Evolutionary conservation across 768 basidiomycete genomes (phyloP).

Genomic region (Hebeloma cylindrosporum): DNA sequence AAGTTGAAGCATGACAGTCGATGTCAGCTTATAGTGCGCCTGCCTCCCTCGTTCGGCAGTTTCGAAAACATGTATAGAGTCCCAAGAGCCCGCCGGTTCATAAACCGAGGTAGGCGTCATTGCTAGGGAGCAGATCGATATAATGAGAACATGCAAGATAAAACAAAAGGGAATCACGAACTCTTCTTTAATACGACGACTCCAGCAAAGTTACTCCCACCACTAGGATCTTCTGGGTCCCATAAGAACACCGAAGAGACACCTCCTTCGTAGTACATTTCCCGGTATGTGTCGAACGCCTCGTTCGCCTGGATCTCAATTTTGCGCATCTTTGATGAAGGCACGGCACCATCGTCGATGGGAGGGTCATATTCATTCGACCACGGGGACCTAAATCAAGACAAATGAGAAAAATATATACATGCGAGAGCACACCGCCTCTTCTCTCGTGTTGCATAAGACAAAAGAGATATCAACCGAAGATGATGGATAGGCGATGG

Average conservation of each 20-base stretch:
- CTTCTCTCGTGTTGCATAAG: too few relatives aligned
- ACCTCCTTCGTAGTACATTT: slow-evolving; percentile 99
- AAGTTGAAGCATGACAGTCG: slow-evolving; percentile 94
- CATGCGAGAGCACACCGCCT: neutral
- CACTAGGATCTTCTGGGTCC: slow-evolving; percentile 80
- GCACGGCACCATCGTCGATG: slow-evolving; percentile 84
- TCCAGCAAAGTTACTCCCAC: slow-evolving; percentile 83
- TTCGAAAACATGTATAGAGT: slow-evolving; percentile 98
- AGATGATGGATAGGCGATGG: neutral
- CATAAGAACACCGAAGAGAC: slow-evolving; percentile 96
- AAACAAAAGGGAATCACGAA: slow-evolving; percentile 37
- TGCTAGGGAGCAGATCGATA: slow-evolving; percentile 37
- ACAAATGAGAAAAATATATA: neutral
- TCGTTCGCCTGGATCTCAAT: slow-evolving; percentile 93
- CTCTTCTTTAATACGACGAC: slow-evolving; percentile 96
- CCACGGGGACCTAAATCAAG: slow-evolving; percentile 85
- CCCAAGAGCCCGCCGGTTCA: slow-evolving; percentile 89
- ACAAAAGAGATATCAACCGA: neutral
- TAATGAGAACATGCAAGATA: neutral
- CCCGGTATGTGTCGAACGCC: slow-evolving; percentile 96
- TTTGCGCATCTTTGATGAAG: slow-evolving; percentile 81
- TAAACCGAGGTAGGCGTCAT: slow-evolving; percentile 54
- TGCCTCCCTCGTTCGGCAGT: slow-evolving; percentile 86
- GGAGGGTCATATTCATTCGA: slow-evolving; percentile 95
- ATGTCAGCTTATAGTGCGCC: slow-evolving; percentile 96